Evolutionary conservation across 345 rosid genomes (phyloP).

Genomic region (Zanthoxylum bungeanum): DNA sequence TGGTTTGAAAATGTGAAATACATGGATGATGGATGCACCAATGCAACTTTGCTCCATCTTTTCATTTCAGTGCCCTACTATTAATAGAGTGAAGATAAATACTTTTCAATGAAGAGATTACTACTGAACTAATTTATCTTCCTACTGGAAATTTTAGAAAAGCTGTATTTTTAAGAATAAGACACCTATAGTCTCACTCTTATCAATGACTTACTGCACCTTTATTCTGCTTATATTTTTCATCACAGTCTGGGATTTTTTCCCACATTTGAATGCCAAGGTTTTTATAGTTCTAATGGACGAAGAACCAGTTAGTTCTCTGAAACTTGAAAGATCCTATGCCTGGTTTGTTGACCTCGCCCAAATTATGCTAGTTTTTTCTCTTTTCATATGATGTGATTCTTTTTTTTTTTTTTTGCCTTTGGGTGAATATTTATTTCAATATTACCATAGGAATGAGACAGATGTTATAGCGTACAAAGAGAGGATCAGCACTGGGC

Average conservation of each 20-base stretch:
- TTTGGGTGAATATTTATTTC: neutral
- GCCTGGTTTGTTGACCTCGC: conserved; percentile 10
- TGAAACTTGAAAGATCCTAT: conserved; percentile 13
- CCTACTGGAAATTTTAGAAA: neutral
- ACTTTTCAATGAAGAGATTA: neutral
- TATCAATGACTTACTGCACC: conserved; percentile 17
- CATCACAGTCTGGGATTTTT: neutral
- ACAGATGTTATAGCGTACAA: conserved; percentile 19
- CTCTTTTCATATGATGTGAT: too few relatives aligned
- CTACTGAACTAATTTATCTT: neutral
- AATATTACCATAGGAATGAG: conserved; percentile 7
- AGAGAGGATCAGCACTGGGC: conserved; percentile 23
- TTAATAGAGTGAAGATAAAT: neutral
- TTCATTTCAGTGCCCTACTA: conserved; percentile 1
- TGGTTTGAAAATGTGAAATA: conserved; percentile 30
- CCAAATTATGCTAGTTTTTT: neutral
- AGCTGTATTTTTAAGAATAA: neutral
- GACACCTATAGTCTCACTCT: neutral
- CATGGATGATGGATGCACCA: conserved; percentile 24
- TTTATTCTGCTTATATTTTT: conserved; percentile 11
- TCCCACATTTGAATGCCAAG: conserved; percentile 24
- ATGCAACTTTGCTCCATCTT: conserved; percentile 6
- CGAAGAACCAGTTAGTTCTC: conserved; percentile 26
- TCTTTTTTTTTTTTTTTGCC: too few relatives aligned
- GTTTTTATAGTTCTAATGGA: conserved; percentile 38